A percentile compares a stretch with the other conserved stretches of the same genome.
Evolutionary conservation across 371 early-diverging fungal genomes (phyloP).

Genomic region (Parasitella parasitica): DNA sequence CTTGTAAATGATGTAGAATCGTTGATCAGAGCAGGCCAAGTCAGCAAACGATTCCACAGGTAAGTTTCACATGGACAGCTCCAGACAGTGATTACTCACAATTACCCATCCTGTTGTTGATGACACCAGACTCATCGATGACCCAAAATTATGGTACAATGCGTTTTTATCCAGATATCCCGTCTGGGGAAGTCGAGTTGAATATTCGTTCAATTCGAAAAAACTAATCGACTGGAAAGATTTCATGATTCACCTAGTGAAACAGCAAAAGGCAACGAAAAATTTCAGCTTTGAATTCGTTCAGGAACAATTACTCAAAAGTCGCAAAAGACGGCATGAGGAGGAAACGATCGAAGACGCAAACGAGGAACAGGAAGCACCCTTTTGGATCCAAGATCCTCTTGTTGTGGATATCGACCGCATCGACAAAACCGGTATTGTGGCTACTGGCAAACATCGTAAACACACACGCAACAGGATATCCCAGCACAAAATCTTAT

Average conservation of each 20-base stretch:
- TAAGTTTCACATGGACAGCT: not conserved
- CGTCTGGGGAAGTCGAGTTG: slow-evolving; percentile 19
- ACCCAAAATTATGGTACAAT: slow-evolving; percentile 29
- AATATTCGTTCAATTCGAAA: slow-evolving; percentile 11
- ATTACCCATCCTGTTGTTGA: not conserved
- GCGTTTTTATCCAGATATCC: slow-evolving; percentile 21
- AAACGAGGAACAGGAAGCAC: not conserved
- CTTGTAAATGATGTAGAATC: slow-evolving; percentile 4
- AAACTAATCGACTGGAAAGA: slow-evolving; percentile 28
- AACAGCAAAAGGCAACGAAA: slow-evolving; percentile 19
- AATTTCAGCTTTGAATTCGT: slow-evolving; percentile 26
- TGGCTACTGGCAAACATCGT: slow-evolving; percentile 36
- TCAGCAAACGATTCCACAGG: slow-evolving; percentile 5
- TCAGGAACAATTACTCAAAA: slow-evolving; percentile 6
- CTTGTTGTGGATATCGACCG: slow-evolving; percentile 34
- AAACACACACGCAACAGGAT: not conserved
- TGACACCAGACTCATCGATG: slow-evolving; percentile 14
- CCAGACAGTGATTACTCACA: no score
- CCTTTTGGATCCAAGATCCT: slow-evolving; percentile 35
- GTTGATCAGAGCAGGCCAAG: not conserved
- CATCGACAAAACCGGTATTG: slow-evolving; percentile 23
- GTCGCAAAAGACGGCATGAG: not conserved
- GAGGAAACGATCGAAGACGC: not conserved
- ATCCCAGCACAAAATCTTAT: slow-evolving; percentile 34
- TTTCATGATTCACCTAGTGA: slow-evolving; percentile 25